Base-by-base conservation (phyloP, 2,329 filamentous ascomycete species). In the Ophiognomonia clavigignenti-juglandacearum region DNA sequence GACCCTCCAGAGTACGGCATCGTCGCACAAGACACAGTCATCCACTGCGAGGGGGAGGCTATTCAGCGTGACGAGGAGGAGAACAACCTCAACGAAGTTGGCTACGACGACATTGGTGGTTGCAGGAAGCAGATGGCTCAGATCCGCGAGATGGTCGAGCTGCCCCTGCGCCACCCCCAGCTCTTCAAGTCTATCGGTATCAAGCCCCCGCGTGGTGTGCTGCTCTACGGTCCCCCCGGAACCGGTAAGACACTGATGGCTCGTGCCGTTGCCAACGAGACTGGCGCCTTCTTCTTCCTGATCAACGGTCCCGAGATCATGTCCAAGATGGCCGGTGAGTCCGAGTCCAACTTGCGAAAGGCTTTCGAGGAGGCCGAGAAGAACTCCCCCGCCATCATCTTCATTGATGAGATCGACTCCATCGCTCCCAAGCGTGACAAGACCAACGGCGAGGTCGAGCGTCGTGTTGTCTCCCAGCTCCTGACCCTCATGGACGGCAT, bases 171-270 rank as follows among this genome's bases (percentile, higher is more conserved):
- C 63, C 93, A 98, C 71, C 93, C 93, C 52, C 93, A 97, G 70
- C 86, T 98, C 42, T 98, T 98, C 86, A 98, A 97, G 80, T 97
- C 92, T 34, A 97, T 98, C 64, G 93, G 93, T 82, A 96, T 98
- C 76, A 98, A 98, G 82, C 93, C 93, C 47, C 93, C 93, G 38
- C 90, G 93, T 63, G 93, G 93, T 83, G 95, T 97, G 63, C 81
- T 98, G 64, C 89, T 98, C 64, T 92, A 87, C 68, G 93, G 93
- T 56, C 93, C 93, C 62, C 93, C 93, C 10, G 93, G 93, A 87
- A 97, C 93, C 55, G 93, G 93, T 85, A 98, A 98, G 80, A 98
- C 93, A 31, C 75, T 98, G 59, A 97, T 97, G 93, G 93, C 93
- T 63, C 88, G 93, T 70, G 93, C 93, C 54, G 93, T 98, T 47